Conservation (phyloP, 1,139 yeast species). For the Zygosaccharomyces sapae region DNA sequence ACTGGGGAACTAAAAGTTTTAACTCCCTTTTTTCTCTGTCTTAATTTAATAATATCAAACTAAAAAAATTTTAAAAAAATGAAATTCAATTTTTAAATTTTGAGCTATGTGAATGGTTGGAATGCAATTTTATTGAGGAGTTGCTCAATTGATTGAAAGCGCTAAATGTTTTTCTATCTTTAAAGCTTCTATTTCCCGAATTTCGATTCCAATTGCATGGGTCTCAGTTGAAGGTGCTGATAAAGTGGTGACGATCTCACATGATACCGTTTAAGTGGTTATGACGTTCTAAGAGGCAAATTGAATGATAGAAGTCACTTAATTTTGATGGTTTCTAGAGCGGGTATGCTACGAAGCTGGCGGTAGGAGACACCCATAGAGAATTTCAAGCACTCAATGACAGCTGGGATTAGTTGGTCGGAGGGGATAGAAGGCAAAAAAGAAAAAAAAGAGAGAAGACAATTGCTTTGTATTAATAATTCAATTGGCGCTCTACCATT, state of each 20-base stretch:
- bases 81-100: constrained; percentile 1
- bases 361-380: constrained; percentile 6
- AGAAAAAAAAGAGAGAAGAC: background rate
- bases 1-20: constrained; percentile 5
- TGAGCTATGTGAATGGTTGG: constrained; percentile 5
- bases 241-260: constrained; percentile 2
- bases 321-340: constrained; percentile 14
- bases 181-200: background rate
- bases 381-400: constrained; percentile 11
- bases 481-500: background rate
- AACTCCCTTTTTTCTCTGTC: constrained; percentile 5
- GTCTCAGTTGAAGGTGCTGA: constrained; percentile 12
- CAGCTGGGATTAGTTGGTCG: constrained; percentile 14
- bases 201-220: constrained; percentile 12
- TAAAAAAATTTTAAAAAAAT: constrained; percentile 4
- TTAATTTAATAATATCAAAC: constrained; percentile 7
- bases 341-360: background rate
- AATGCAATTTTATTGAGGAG: constrained; percentile 2
- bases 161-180: background rate
- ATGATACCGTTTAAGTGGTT: constrained; percentile 5
- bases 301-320: constrained; percentile 19
- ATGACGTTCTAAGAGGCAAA: constrained; percentile 10
- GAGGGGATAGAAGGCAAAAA: background rate
- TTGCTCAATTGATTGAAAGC: background rate
- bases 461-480: background rate